Percentiles rank a stretch among this genome's conserved stretches.
Conservation (phyloP, 768 basidiomycete genomes). For the Termitomyces sp. region DNA sequence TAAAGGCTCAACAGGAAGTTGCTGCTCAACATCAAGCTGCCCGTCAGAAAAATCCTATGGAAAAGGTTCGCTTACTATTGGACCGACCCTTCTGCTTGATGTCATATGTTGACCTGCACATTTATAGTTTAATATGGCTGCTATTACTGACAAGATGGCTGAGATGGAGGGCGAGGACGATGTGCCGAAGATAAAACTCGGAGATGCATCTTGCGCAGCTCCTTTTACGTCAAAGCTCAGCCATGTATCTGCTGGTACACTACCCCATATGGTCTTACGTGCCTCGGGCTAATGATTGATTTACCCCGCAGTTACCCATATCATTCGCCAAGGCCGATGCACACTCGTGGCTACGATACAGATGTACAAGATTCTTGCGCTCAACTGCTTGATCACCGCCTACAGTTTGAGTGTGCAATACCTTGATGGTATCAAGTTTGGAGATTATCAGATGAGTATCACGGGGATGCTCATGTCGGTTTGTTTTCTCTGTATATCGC, state of each 20-base stretch:
- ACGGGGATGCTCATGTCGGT: conserved; percentile 97
- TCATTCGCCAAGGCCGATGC: conserved; percentile 83
- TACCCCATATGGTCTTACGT: not conserved
- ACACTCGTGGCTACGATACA: conserved; percentile 98
- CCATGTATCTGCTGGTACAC: conserved; percentile 93
- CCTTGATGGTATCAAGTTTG: conserved; percentile 98
- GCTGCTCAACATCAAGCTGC: conserved; percentile 53
- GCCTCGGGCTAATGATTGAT: conserved; percentile 35
- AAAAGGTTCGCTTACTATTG: conserved; percentile 55
- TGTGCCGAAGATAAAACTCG: conserved; percentile 96
- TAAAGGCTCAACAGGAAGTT: conserved; percentile 82
- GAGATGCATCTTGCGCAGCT: conserved; percentile 98
- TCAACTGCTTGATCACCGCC: conserved; percentile 98
- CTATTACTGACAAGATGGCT: conserved; percentile 81
- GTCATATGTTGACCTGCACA: not conserved
- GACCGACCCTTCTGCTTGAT: not conserved
- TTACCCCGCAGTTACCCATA: conserved; percentile 32
- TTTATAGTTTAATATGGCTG: conserved; percentile 64
- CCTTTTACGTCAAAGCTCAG: conserved; percentile 98
- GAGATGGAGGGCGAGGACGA: conserved; percentile 95
- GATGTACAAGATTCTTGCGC: conserved; percentile 99
- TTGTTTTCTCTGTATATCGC: conserved; percentile 96
- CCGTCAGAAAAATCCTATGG: conserved; percentile 81
- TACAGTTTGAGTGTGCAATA: conserved; percentile 97
- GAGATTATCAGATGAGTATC: conserved; percentile 97